Conservation (phyloP, 371 early-diverging fungal genomes). For the Lichtheimia hyalospora region DNA sequence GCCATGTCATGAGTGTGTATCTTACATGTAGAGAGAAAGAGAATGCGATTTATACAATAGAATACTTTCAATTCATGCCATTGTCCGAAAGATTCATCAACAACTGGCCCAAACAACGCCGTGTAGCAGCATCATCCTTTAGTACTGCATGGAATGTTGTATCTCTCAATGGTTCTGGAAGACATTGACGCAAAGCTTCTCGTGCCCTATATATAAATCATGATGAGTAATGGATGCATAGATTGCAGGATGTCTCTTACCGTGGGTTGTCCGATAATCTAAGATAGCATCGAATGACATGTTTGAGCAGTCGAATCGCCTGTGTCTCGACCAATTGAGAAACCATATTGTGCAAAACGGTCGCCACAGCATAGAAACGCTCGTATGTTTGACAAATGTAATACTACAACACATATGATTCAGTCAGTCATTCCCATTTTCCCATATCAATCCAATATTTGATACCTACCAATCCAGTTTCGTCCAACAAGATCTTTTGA, state of each 20-base stretch:
- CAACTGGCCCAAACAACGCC: conserved; percentile 67
- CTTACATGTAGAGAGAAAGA: too few relatives aligned
- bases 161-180: conserved; percentile 85
- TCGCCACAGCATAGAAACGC: conserved; percentile 95
- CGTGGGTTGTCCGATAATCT: conserved; percentile 91
- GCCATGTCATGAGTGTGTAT: too few relatives aligned
- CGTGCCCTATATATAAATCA: conserved; percentile 62
- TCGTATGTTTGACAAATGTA: conserved; percentile 98
- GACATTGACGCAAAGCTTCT: conserved; percentile 84
- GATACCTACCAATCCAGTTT: conserved; percentile 82
- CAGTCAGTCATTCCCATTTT: conserved; percentile 67
- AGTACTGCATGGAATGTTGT: conserved; percentile 74
- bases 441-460: conserved; percentile 69
- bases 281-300: conserved; percentile 94
- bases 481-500: conserved; percentile 93
- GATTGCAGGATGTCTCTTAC: conserved; percentile 27
- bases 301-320: conserved; percentile 88
- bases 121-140: conserved; percentile 85
- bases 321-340: conserved; percentile 86
- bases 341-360: conserved; percentile 95
- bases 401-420: conserved; percentile 27
- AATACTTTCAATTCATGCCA: conserved; percentile 8
- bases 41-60: neutral
- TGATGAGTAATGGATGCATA: neutral
- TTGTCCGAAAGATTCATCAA: conserved; percentile 65